Conservation (phyloP, 345 rosid genomes). For the Salix koriyanagi region DNA sequence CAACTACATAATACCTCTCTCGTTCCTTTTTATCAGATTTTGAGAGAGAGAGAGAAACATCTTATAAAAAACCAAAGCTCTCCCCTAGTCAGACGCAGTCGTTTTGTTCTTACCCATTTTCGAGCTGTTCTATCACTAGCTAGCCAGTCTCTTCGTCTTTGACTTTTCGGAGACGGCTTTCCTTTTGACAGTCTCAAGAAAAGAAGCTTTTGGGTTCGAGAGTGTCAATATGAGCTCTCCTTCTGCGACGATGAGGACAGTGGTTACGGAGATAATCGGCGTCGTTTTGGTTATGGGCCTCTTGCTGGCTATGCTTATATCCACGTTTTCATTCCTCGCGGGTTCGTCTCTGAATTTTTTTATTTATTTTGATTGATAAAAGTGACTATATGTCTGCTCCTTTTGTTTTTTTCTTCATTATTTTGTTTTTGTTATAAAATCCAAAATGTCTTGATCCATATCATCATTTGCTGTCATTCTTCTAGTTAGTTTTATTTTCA, state of each 20-base stretch:
- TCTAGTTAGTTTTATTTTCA: not conserved
- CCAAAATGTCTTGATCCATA: not conserved
- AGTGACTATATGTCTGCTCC: conserved; percentile 1
- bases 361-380: not conserved
- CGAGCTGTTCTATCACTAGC: not conserved
- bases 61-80: not conserved
- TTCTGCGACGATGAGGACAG: conserved; percentile 23
- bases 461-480: not conserved
- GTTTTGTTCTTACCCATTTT: not conserved
- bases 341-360: conserved; percentile 12
- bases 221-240: not conserved
- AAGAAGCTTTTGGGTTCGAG: not conserved
- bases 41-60: not conserved
- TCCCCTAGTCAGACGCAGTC: not conserved
- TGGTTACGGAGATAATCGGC: conserved; percentile 4
- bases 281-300: conserved; percentile 13
- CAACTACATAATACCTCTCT: not conserved
- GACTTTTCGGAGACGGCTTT: not conserved
- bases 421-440: not conserved
- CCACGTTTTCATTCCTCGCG: conserved; percentile 7
- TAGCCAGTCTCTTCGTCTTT: not conserved
- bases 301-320: conserved; percentile 12
- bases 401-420: conserved; percentile 2
- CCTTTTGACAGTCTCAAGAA: not conserved
- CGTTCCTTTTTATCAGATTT: conserved; percentile 31